Base-by-base conservation (phyloP, 768 basidiomycete genomes). In the Leccinum obscurum region DNA sequence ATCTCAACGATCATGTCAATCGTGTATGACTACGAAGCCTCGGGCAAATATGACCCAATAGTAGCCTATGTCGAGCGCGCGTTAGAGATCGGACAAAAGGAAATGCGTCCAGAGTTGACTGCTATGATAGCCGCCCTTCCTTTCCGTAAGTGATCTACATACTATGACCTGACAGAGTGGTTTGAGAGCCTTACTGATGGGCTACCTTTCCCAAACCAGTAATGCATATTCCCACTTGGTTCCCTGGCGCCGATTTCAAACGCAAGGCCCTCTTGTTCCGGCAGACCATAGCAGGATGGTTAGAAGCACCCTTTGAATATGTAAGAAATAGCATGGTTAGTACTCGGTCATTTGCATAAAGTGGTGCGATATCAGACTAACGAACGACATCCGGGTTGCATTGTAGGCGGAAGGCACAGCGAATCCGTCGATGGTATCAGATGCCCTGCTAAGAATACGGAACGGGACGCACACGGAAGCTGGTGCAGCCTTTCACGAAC, bases 351-450 rank as follows among this genome's bases (percentile, higher is more conserved):
- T 64, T 15, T 48, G 9, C 20, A 10, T 6, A 20, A 13, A 37
- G 11, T 28, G 14, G 17, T 48, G 44, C 22, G 30, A 54, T 56
- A 5, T 55, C 52, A 52, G 17, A 34, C 34, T 61, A 9, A 61
- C 30, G 10, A n/a, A 37, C 8, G 6, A 32, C 15, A n/a, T 52
- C 28, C 14, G 41, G 49, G 35, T 35, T 24, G 20, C 37, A 39
- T 53, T 9, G 20, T 32, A 70, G 69, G 65, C 63, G 0, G 61
- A 62, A 22, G 69, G 69, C 14, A 67, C 58, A 1, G 70, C 64
- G 9, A 59, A 53, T 39, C 55, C 62, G 17, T 70, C 68, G 0
- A 64, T 70, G 66, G 71, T 70, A 13, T 72, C 69, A 1, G 61
- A 68, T n/a, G 61, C 64, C 20, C 46, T 71, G 7, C 17, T 26